Conservation (phyloP, 2,329 filamentous ascomycete genomes). For the Lizonia empirigonia region DNA sequence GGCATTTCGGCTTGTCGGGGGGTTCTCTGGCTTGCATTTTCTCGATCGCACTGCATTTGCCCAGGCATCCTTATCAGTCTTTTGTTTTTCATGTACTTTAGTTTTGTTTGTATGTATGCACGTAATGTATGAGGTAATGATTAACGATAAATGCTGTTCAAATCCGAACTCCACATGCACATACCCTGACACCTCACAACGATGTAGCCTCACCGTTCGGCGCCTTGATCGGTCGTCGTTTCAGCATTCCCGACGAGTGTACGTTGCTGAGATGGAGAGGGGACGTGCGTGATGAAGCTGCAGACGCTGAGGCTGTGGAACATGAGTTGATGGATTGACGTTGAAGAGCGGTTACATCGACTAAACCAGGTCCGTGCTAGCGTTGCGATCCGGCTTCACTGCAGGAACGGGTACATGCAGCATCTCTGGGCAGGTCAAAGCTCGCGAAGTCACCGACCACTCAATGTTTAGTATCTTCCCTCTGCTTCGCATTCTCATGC, state of each 20-base stretch:
- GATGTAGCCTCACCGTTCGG: constrained; percentile 7
- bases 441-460: constrained; percentile 5
- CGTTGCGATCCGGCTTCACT: constrained; percentile 6
- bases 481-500: constrained; percentile 7
- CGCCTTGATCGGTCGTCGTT: constrained; percentile 2
- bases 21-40: constrained; percentile 19
- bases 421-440: constrained; percentile 11
- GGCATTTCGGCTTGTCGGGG: constrained; percentile 22
- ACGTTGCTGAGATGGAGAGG: constrained; percentile 9
- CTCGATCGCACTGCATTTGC: constrained; percentile 18
- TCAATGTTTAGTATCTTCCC: constrained; percentile 1
- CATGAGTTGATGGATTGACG: constrained; percentile 13
- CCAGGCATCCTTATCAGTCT: constrained; percentile 26
- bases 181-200: not conserved
- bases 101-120: constrained; percentile 21
- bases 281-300: constrained; percentile 17
- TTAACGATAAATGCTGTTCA: constrained; percentile 6
- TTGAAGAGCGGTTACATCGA: constrained; percentile 16
- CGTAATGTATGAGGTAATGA: constrained; percentile 37
- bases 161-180: not conserved
- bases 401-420: constrained; percentile 12
- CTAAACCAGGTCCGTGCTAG: constrained; percentile 3
- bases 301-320: constrained; percentile 14
- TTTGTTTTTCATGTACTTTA: constrained; percentile 33
- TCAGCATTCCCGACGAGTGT: constrained; percentile 15